Base-by-base conservation (phyloP, 495 filamentous ascomycete genomes). In the Gamarada debralockiae region DNA sequence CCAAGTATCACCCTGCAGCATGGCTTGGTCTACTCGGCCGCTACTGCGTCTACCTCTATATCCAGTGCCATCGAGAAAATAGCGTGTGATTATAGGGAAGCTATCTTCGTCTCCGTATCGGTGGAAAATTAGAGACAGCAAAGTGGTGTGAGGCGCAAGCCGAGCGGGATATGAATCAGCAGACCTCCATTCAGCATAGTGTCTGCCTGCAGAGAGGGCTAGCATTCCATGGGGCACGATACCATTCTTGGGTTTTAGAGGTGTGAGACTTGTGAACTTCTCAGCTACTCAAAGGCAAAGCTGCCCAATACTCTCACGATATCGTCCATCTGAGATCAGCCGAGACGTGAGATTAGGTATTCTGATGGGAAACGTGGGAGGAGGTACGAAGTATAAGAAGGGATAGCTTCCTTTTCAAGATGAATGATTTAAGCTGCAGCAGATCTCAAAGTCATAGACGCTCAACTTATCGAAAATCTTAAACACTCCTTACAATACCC, bases 341-440 rank as follows among this genome's bases (percentile, higher is more conserved):
- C 50, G 55, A 57, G 44, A 43, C 23, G 25, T 38, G 38, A 40
- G 41, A 46, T 48, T 36, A 13, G 43, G 25, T 48, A 17, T 27
- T 40, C 23, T 27, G 13, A 3, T 21, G 10, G 3, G 17, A 17
- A 24, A 40, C 45, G 53, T 21, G 15, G 17, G 14, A 17, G 38
- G 3, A 27, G 15, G 17, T 8, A 17, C 21, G 9, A 37, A 52
- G 39, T 57, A 57, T 52, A 57, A 57, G 42, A 48, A 31, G 39
- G n/a, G n/a, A 18, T 4, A 8, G 29, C 14, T 13, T 5, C 22
- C 23, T 45, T 22, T 45, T 27, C 29, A 7, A 25, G 22, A 45
- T 6, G 14, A 15, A 29, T 27, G 8, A 22, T 45, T 9, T 25
- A 3, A 43, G 20, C 22, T 27, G 23, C 18, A 14, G 29, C 42